phyloP scores from a whole-genome alignment of 148 eudicot species.

The Persicaria tinctoria region DNA sequence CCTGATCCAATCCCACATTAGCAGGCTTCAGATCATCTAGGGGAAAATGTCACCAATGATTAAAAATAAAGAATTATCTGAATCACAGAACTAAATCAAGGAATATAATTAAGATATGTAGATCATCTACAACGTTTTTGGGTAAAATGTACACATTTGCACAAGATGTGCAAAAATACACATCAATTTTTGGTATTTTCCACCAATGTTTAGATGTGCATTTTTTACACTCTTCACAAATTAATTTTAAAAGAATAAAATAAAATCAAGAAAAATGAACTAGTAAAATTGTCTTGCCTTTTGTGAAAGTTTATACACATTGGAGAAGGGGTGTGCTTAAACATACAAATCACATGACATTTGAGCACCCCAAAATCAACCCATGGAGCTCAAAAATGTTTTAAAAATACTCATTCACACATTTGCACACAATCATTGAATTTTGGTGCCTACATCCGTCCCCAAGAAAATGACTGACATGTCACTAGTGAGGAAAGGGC shows the following conservation, averaged over 20 bases:
- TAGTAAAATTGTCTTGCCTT: no score
- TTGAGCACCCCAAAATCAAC: no score
- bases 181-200: no score
- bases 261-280: no score
- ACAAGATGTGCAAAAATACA: no score
- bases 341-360: no score
- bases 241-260: no score
- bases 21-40: conserved; percentile 91
- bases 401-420: background rate
- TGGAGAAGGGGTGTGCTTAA: no score
- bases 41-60: background rate
- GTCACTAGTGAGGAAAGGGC: background rate
- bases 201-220: no score
- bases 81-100: background rate
- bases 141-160: background rate
- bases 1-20: conserved; percentile 98
- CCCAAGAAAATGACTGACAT: background rate
- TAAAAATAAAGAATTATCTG: background rate
- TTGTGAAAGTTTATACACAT: no score
- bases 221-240: no score
- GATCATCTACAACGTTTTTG: background rate
- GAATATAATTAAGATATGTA: background rate
- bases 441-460: background rate
- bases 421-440: background rate
- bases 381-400: no score